These are phyloP conservation scores for Crepidotus variabilis DNA, from an alignment of 768 basidiomycete genomes.

Conservation along the genomic window DNA sequence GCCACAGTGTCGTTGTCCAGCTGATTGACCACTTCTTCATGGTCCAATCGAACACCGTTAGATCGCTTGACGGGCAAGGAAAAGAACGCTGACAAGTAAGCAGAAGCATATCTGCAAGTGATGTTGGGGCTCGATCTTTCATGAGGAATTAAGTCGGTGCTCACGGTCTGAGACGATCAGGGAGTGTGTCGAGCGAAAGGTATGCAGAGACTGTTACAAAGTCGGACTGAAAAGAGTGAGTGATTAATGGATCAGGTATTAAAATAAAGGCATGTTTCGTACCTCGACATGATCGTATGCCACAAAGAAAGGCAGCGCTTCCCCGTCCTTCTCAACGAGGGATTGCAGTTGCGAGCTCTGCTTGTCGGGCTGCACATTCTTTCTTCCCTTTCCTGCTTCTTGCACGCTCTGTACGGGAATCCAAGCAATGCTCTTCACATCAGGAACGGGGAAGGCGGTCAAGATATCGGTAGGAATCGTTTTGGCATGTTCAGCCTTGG, in stretches of 20 bases:
- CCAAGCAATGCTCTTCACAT: conserved; percentile 90
- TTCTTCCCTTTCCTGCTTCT: conserved; percentile 53
- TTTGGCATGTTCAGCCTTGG: conserved; percentile 82
- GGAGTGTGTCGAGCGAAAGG: conserved; percentile 72
- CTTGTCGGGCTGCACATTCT: conserved; percentile 19
- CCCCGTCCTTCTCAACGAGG: conserved; percentile 67
- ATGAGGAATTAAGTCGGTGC: conserved; percentile 16
- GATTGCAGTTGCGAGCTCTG: conserved; percentile 44
- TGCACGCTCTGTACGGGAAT: conserved; percentile 70
- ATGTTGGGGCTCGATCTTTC: background rate
- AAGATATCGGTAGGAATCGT: conserved; percentile 82
- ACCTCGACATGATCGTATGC: conserved; percentile 94
- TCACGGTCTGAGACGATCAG: conserved; percentile 74
- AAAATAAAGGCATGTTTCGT: conserved; percentile 8
- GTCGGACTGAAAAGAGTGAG: conserved; percentile 61
- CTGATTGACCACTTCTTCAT: conserved; percentile 89
- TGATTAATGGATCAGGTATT: conserved; percentile 4
- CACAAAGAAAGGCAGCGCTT: conserved; percentile 78
- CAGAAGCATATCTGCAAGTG: conserved; percentile 59
- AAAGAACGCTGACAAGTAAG: conserved; percentile 85
- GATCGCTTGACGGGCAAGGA: conserved; percentile 75
- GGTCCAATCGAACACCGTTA: conserved; percentile 65
- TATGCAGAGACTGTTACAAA: conserved; percentile 81
- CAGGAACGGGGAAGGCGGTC: conserved; percentile 84
- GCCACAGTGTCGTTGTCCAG: conserved; percentile 90